phyloP scores from a whole-genome alignment of 2,329 filamentous ascomycete species.

The Penicillium occitanis region DNA sequence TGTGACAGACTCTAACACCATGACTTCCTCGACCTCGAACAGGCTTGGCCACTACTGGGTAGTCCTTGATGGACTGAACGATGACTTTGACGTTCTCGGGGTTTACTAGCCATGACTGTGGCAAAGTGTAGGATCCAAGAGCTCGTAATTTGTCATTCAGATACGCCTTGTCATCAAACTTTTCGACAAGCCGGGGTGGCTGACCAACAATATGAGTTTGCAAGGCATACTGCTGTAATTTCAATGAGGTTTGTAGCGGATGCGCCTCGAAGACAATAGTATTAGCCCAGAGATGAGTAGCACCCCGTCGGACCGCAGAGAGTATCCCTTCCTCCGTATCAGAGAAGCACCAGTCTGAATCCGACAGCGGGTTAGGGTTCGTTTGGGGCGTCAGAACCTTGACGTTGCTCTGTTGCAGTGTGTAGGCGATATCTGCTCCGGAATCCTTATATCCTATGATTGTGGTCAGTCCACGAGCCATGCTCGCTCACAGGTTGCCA shows the following conservation, averaged over 20 bases:
- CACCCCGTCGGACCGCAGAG: slow-evolving; percentile 41
- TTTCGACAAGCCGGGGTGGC: background rate
- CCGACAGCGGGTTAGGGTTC: slow-evolving; percentile 31
- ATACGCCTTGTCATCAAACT: background rate
- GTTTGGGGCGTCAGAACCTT: slow-evolving; percentile 28
- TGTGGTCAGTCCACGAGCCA: background rate
- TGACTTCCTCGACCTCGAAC: background rate
- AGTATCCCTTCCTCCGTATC: slow-evolving; percentile 48
- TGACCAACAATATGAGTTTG: background rate
- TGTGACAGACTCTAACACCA: background rate
- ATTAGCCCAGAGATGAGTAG: slow-evolving; percentile 53
- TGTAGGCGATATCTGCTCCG: background rate
- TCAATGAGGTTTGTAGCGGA: slow-evolving; percentile 47
- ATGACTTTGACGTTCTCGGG: background rate
- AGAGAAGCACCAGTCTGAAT: slow-evolving; percentile 46
- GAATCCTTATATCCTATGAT: background rate
- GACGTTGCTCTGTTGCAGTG: background rate
- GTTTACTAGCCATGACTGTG: background rate
- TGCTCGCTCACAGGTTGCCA: background rate
- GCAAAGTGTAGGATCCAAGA: background rate
- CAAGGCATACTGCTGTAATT: slow-evolving; percentile 29
- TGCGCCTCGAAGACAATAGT: slow-evolving; percentile 53
- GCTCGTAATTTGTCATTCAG: background rate
- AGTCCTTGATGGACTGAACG: background rate
- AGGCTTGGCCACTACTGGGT: background rate